Conservation (phyloP, 208 protist genomes). For the Entamoeba moshkovskii region DNA sequence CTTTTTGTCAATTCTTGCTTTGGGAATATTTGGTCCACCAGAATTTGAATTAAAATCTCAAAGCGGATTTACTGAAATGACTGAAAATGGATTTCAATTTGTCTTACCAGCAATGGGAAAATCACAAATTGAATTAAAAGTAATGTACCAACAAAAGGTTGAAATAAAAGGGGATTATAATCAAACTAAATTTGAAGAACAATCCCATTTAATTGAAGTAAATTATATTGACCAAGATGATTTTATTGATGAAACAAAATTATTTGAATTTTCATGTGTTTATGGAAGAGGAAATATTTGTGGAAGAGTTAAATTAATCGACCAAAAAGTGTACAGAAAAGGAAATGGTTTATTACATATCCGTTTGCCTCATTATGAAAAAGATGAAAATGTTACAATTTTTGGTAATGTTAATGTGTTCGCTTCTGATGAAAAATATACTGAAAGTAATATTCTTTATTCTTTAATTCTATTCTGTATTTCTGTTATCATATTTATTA, state of each 20-base stretch:
- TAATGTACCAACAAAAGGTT: background rate
- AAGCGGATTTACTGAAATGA: background rate
- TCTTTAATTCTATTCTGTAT: background rate
- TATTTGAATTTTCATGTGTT: background rate
- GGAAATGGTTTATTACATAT: background rate
- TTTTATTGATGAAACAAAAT: background rate
- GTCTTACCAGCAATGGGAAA: background rate
- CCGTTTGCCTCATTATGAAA: background rate
- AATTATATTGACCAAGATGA: background rate
- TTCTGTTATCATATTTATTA: background rate
- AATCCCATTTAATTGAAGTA: background rate
- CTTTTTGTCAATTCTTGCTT: background rate
- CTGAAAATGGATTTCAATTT: background rate
- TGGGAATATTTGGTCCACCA: background rate
- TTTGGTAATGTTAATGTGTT: background rate
- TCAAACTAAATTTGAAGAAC: background rate
- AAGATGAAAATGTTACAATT: background rate
- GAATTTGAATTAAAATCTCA: background rate
- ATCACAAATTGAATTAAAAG: background rate
- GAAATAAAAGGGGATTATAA: too few species aligned
- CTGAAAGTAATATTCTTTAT: background rate
- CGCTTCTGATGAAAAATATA: background rate
- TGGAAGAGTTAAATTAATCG: background rate
- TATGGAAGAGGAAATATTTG: background rate
- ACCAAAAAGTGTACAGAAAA: background rate